These are phyloP conservation scores for Aspergillus heteromorphus DNA, from an alignment of 495 filamentous ascomycete species.

Conservation along the genomic window DNA sequence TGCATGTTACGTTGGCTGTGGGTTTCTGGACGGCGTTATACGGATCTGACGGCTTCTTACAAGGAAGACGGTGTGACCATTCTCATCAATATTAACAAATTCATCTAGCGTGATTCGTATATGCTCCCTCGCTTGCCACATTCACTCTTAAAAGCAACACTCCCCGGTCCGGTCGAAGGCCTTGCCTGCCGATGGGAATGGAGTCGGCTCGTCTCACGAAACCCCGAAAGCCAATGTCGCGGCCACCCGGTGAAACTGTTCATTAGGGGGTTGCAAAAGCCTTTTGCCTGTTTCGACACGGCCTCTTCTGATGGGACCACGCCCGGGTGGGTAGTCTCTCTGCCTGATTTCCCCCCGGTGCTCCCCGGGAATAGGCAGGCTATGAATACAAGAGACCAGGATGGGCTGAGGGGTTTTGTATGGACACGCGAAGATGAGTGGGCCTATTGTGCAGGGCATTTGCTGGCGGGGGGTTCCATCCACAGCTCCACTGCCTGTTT, in stretches of 20 bases:
- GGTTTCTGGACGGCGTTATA: constrained; percentile 41
- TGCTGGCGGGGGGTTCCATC: no score
- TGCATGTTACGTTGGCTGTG: constrained; percentile 34
- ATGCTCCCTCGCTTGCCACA: constrained; percentile 24
- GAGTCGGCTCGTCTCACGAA: background rate
- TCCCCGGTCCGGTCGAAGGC: background rate
- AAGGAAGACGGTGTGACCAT: constrained; percentile 34
- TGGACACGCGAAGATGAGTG: background rate
- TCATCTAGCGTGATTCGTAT: constrained; percentile 41
- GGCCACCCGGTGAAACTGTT: background rate
- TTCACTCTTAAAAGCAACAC: constrained; percentile 14
- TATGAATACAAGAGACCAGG: background rate
- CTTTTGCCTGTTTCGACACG: background rate
- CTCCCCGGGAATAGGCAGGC: background rate
- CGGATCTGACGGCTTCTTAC: constrained; percentile 40
- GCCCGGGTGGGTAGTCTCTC: background rate
- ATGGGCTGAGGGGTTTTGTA: background rate
- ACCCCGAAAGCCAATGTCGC: background rate
- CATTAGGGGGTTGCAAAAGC: background rate
- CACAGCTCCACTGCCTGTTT: background rate
- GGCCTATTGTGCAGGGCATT: background rate
- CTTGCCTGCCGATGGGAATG: background rate
- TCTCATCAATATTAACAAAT: constrained; percentile 40
- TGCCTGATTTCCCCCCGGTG: no score
- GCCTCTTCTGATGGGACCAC: background rate